Conservation (phyloP, 108 stramenopile species). For the Thalassiosira profunda region DNA sequence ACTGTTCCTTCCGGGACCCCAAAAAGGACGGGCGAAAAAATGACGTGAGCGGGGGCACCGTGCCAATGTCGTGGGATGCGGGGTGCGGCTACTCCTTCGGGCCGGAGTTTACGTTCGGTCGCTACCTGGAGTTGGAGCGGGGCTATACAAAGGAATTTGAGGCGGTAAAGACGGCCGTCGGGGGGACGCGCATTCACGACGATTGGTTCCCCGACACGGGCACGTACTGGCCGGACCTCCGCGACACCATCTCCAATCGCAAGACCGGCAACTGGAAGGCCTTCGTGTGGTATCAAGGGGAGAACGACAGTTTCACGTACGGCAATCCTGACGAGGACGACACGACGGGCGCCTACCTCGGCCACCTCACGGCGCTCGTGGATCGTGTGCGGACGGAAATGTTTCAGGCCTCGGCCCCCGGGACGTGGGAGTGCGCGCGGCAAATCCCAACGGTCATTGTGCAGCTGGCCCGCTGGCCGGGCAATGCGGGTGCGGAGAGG, state of each 20-base stretch:
- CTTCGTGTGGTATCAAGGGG: constrained; percentile 11
- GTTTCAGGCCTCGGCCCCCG: constrained; percentile 3
- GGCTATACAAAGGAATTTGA: neutral
- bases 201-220: constrained; percentile 10
- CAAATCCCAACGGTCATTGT: constrained; percentile 10
- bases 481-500: neutral
- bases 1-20: too few relatives aligned
- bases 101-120: constrained; percentile 10
- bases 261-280: neutral
- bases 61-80: neutral
- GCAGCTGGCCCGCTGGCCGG: constrained; percentile 3
- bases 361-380: constrained; percentile 6
- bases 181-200: constrained; percentile 2
- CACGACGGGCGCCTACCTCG: neutral
- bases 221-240: neutral
- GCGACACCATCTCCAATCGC: neutral
- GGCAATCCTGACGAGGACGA: neutral
- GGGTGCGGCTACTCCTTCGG: constrained; percentile 3
- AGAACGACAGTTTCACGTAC: neutral
- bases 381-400: constrained; percentile 3
- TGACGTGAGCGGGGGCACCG: neutral
- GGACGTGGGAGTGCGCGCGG: constrained; percentile 2
- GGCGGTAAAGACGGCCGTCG: neutral
- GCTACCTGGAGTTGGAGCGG: constrained; percentile 1
- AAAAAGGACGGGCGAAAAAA: too few relatives aligned